Evolutionary conservation across 2,329 filamentous ascomycete species (phyloP), one percentile per base, ranked within the genome.

Genomic region (Fusarium clavum): DNA sequence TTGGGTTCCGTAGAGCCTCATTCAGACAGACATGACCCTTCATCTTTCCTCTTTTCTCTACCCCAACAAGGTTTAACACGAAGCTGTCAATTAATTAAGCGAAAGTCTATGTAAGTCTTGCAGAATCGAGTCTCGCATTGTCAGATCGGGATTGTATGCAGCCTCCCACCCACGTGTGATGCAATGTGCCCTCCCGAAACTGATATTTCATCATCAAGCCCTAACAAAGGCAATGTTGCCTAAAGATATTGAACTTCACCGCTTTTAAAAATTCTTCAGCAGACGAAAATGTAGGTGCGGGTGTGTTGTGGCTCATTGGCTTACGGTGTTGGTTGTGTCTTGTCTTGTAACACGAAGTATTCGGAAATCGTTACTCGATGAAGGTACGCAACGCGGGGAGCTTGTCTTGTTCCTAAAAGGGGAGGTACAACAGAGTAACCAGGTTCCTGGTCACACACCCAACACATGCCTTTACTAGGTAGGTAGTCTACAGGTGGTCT

Each of bases 361-460:
- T 20, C 30, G 41, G n/a, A 41, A 40, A 34, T 10, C 25, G 10
- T 48, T 59, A 25, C 61, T 54, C n/a, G 9, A 49, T 48, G 20
- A 54, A n/a, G 45, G 6, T 34, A 10, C n/a, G 16, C 30, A 41
- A 16, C 25, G 30, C 46, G 30, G 25, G 13, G 32, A 40, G 20
- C 9, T 24, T n/a, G 7, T 14, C 18, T 10, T 56, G 18, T 48
- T 34, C 41, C 43, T 3, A 53, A 53, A 53, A 29, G 5, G 30
- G 41, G 30, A 34, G n/a, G 53, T 29, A 11, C 27, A 30, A 18
- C 38, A 27, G 18, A 7, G 1, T 24, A 20, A 20, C 61, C 63
- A 61, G 43, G 38, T 47, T 34, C 29, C 38, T 27, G 63, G 63
- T 55, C 51, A 22, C 44, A 49, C 61, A 53, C 54, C 54, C 54